A percentile compares a stretch with the other conserved stretches of the same genome.
These are phyloP conservation scores for Moesziomyces parantarcticus DNA, from an alignment of 1,284 basidiomycete species.

Conservation along the genomic window DNA sequence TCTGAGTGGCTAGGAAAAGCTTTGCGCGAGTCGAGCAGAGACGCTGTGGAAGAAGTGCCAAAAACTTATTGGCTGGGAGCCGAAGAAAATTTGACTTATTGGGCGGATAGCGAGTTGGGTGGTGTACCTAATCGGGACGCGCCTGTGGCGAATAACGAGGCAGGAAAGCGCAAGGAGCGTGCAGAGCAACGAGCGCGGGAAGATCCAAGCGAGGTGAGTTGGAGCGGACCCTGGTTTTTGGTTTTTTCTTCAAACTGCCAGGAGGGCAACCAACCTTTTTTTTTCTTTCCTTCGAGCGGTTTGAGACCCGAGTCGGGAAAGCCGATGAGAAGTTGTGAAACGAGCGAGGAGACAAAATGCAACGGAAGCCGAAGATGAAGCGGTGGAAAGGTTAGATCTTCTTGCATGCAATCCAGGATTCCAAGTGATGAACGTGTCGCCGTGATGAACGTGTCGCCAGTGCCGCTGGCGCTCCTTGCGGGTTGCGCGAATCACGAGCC, in stretches of 20 bases:
- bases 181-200: constrained; percentile 8
- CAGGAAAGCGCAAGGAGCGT: background rate
- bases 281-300: background rate
- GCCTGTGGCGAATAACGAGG: background rate
- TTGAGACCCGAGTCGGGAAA: background rate
- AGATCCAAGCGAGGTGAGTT: constrained; percentile 1
- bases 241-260: background rate
- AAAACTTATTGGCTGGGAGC: background rate
- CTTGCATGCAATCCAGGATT: too few species aligned
- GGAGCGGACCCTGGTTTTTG: constrained; percentile 16
- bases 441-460: background rate
- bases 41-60: background rate
- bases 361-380: too few species aligned
- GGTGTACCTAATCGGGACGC: background rate
- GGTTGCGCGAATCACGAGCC: background rate
- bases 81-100: background rate
- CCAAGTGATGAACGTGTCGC: too few species aligned
- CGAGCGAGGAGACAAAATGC: too few species aligned
- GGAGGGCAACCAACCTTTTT: background rate
- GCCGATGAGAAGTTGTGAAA: too few species aligned
- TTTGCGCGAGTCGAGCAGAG: background rate
- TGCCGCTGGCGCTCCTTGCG: background rate
- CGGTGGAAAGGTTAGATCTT: too few species aligned
- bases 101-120: background rate
- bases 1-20: too few species aligned